These are phyloP conservation scores for Dacryopinax primogenitus DNA, from an alignment of 768 basidiomycete species.

Conservation along the genomic window DNA sequence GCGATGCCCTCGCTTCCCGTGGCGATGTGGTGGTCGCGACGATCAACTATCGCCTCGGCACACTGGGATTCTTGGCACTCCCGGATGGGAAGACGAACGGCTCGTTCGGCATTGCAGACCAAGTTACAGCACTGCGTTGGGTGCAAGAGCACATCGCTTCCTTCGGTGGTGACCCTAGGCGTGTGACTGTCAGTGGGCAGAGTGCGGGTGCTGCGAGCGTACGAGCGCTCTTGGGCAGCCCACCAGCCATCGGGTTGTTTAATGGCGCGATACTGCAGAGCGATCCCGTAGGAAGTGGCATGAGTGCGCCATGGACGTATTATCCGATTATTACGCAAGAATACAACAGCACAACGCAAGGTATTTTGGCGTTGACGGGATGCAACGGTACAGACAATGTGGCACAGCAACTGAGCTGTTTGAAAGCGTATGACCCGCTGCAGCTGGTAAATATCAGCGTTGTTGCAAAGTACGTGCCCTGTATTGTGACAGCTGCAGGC, in stretches of 20 bases:
- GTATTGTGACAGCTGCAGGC: neutral
- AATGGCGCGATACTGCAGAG: conserved; percentile 34
- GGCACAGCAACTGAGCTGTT: conserved; percentile 27
- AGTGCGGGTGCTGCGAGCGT: conserved; percentile 41
- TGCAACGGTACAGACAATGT: conserved; percentile 27
- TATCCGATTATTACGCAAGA: conserved; percentile 38
- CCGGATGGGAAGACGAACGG: conserved; percentile 28
- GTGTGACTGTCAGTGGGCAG: conserved; percentile 44
- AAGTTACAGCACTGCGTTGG: conserved; percentile 33
- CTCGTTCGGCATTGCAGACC: conserved; percentile 33
- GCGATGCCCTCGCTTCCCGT: conserved; percentile 15
- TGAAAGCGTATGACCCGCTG: conserved; percentile 27
- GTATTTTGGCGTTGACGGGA: conserved; percentile 31
- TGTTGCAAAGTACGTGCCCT: conserved; percentile 25
- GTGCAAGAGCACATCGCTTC: conserved; percentile 40
- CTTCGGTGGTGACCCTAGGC: conserved; percentile 46
- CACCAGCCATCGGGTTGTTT: conserved; percentile 31
- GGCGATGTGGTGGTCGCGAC: conserved; percentile 16
- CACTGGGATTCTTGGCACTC: conserved; percentile 30
- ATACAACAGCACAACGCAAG: conserved; percentile 26
- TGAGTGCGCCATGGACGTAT: conserved; percentile 37
- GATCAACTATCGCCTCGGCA: conserved; percentile 14
- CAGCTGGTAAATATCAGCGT: conserved; percentile 29
- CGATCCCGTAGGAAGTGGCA: conserved; percentile 39
- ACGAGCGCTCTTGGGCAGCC: conserved; percentile 23